Evolutionary conservation across 2,329 filamentous ascomycete genomes (phyloP), one percentile per base, ranked within the genome.

Genomic region (Fusarium tanahbumbuense): DNA sequence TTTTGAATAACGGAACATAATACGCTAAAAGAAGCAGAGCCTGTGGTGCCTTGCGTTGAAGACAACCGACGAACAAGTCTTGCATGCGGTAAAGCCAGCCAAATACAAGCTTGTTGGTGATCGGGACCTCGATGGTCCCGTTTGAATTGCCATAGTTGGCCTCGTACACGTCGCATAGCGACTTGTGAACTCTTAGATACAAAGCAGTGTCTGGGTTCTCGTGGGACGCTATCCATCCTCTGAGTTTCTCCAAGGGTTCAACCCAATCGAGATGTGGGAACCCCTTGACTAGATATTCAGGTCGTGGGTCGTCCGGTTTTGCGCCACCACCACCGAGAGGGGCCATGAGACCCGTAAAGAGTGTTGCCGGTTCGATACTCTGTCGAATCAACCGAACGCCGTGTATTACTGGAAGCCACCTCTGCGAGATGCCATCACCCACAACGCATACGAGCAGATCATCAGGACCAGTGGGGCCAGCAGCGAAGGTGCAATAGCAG

Each of bases 401-500:
- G 30, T 76, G 73, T 27, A 75, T 74, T 28, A 76, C 40, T 22
- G 74, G 73, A 30, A 76, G 52, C 73, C 73, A 76, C 25, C 73
- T 68, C 20, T 74, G 74, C 16, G 70, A 53, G 11, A 70, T 62
- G 11, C 63, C 62, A 23, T 75, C 68, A 28, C 62, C 71, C 30
- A 72, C 58, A 46, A 73, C 60, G 62, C 75, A 77, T 18, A 78
- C 61, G 15, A 78, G 72, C 6, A 78, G 68, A 30, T 78, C 77
- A 30, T 76, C 66, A 5, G 65, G 65, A 12, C 74, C 67, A 7
- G 67, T 71, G 4, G 77, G 77, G 4, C 77, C 77, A 9, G 76
- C 75, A 28, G 77, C 77, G 60, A 78, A 77, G 10, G 72, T 73
- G 44, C 74, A 77, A 44, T 76, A 77, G 49, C 76, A 78, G 9